A percentile compares a stretch with the other conserved stretches of the same genome.
Conservation (phyloP, 768 basidiomycete species). For the Lactifluus subvellereus region DNA sequence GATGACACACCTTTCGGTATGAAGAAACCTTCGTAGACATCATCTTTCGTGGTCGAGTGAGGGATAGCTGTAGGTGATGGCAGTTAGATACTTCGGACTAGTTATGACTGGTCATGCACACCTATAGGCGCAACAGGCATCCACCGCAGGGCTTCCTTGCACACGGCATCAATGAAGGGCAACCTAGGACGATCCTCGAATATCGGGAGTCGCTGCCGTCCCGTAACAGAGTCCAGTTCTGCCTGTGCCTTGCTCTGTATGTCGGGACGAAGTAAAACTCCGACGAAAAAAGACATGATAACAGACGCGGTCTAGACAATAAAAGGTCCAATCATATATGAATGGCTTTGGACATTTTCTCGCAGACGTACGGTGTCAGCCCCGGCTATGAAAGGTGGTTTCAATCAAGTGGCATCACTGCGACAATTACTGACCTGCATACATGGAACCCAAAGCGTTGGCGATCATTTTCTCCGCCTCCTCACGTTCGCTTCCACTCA, state of each 20-base stretch:
- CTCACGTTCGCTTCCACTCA: neutral
- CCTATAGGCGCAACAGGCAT: neutral
- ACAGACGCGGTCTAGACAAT: neutral
- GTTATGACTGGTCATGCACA: neutral
- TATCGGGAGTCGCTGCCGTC: neutral
- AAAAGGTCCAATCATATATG: neutral
- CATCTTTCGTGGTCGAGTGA: conserved; percentile 17
- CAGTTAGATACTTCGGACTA: neutral
- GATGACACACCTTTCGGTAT: conserved; percentile 17
- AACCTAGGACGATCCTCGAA: neutral
- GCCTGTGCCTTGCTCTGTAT: neutral
- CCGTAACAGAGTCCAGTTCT: neutral
- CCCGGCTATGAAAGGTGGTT: neutral
- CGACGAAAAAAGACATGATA: neutral
- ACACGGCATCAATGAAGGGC: neutral
- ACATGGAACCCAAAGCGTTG: neutral
- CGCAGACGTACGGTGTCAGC: conserved; percentile 1
- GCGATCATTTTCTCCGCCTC: neutral
- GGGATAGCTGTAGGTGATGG: conserved; percentile 11
- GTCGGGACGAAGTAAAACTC: neutral
- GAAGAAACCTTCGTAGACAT: conserved; percentile 22
- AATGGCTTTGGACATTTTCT: neutral
- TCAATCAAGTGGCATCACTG: neutral
- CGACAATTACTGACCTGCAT: neutral
- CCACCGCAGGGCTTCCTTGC: neutral